These are phyloP conservation scores for Chrysoporthe deuterocubensis DNA, from an alignment of 2,329 filamentous ascomycete species.

Conservation along the genomic window DNA sequence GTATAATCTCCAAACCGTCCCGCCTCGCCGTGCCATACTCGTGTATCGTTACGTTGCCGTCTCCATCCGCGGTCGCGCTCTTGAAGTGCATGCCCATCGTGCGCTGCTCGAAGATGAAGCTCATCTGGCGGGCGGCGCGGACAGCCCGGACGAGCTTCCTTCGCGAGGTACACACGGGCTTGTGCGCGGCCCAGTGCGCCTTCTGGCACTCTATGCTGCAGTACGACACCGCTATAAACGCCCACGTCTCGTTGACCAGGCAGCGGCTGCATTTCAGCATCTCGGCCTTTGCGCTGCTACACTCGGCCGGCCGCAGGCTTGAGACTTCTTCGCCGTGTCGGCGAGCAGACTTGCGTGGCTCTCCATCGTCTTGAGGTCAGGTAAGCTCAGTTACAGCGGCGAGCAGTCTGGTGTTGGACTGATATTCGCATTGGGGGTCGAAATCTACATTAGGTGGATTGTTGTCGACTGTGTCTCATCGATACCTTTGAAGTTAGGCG, in stretches of 20 bases:
- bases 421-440: no score
- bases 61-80: background rate
- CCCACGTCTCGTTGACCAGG: background rate
- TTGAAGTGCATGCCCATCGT: background rate
- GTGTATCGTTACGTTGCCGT: background rate
- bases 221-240: background rate
- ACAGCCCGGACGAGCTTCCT: background rate
- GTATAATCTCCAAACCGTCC: background rate
- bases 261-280: conserved; percentile 2
- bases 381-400: no score
- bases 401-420: no score
- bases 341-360: background rate
- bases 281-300: background rate
- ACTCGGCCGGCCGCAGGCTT: background rate
- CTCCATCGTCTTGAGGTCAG: background rate
- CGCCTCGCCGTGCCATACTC: background rate
- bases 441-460: no score
- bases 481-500: no score
- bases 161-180: background rate
- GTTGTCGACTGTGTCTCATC: no score
- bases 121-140: background rate
- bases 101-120: background rate
- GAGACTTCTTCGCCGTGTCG: background rate
- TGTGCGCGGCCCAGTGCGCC: background rate
- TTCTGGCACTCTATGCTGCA: conserved; percentile 3